These are phyloP conservation scores for Taphrina flavorubra DNA, from an alignment of 1,139 yeast genomes.

Conservation along the genomic window DNA sequence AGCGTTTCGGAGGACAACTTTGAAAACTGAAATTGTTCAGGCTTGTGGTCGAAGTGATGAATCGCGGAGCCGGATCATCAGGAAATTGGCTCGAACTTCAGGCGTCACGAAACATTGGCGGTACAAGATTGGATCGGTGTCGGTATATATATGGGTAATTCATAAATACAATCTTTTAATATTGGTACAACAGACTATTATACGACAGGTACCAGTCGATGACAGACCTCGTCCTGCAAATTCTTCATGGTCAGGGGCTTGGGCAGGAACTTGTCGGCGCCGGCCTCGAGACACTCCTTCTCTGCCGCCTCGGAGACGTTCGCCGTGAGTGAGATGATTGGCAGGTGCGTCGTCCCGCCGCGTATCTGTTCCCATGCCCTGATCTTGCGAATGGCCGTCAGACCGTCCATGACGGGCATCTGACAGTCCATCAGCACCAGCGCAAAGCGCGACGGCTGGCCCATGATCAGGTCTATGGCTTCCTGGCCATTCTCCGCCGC, in stretches of 20 bases:
- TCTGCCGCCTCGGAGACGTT: constrained; percentile 88
- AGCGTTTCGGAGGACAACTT: too few species aligned
- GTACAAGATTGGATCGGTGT: too few species aligned
- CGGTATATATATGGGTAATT: too few species aligned
- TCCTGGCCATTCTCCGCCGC: constrained; percentile 90
- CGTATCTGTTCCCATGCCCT: constrained; percentile 59
- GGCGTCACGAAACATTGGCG: too few species aligned
- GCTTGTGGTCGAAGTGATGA: too few species aligned
- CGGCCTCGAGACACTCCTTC: constrained; percentile 74
- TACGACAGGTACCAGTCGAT: not conserved
- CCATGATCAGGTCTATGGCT: constrained; percentile 64
- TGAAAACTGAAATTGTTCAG: too few species aligned
- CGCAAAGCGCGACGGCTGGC: constrained; percentile 57
- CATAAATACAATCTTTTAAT: not conserved
- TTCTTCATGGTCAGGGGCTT: constrained; percentile 74
- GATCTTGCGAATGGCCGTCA: constrained; percentile 77
- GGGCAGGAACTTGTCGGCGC: constrained; percentile 86
- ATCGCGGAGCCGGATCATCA: not conserved
- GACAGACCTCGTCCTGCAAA: constrained; percentile 56
- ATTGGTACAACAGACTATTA: not conserved
- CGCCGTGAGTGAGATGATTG: constrained; percentile 92
- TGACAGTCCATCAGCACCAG: constrained; percentile 94
- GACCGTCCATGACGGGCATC: constrained; percentile 92
- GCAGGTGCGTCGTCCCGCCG: constrained; percentile 58
- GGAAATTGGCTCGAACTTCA: not conserved